Conservation (phyloP, 83 land plant genomes). For the Diphasiastrum complanatum region DNA sequence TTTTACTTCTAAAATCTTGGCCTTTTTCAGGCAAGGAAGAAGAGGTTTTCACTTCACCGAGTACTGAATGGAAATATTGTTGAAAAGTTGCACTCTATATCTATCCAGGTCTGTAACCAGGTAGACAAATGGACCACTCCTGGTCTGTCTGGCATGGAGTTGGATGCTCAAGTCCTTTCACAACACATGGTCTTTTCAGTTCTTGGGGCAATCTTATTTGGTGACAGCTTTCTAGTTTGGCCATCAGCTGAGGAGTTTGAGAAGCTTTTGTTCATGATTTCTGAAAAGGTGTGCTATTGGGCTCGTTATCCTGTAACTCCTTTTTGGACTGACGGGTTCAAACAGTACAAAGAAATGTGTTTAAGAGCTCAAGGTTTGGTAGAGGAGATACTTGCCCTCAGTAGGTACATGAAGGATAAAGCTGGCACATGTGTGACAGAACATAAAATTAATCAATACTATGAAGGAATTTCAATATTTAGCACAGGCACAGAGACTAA, state of each 20-base stretch:
- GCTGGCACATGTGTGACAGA: no score
- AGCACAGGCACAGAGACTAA: not conserved
- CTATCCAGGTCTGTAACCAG: conserved; percentile 29
- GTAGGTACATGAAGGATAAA: no score
- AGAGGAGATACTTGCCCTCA: conserved; percentile 32
- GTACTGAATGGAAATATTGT: conserved; percentile 40
- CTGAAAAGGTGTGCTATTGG: conserved; percentile 54
- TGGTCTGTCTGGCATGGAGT: conserved; percentile 14
- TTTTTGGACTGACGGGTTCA: conserved; percentile 47
- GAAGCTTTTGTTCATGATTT: conserved; percentile 47
- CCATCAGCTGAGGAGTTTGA: conserved; percentile 43
- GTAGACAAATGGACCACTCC: conserved; percentile 28
- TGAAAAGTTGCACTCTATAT: conserved; percentile 30
- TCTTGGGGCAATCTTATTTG: conserved; percentile 50
- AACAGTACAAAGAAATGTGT: conserved; percentile 39
- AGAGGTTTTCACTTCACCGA: conserved; percentile 27
- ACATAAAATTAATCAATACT: no score
- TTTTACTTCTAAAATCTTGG: no score
- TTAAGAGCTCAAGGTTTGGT: conserved; percentile 38
- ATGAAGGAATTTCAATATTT: conserved; percentile 3
- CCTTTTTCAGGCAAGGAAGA: conserved; percentile 35
- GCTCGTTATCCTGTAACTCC: conserved; percentile 48
- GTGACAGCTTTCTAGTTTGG: conserved; percentile 48
- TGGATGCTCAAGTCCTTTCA: conserved; percentile 39
- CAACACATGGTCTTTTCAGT: conserved; percentile 50